phyloP scores from a whole-genome alignment of 164 flowering plant species.

The Akebia trifoliata region DNA sequence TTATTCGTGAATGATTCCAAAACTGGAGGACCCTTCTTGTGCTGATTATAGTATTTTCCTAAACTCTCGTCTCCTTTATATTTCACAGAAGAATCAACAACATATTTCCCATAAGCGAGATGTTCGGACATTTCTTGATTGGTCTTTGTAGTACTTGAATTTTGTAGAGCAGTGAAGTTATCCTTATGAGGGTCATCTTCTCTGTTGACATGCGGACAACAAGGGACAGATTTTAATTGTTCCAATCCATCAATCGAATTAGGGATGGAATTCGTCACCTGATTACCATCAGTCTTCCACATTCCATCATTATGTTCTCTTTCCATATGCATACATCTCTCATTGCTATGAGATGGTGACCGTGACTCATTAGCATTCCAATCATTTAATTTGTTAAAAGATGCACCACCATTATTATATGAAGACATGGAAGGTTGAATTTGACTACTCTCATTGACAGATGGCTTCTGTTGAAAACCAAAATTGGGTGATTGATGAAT shows the following conservation, averaged over 20 bases:
- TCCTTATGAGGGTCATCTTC: slow-evolving; percentile 20
- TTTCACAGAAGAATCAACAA: slow-evolving; percentile 17
- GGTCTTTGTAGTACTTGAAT: slow-evolving; percentile 18
- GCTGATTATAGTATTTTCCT: slow-evolving; percentile 21
- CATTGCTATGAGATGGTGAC: slow-evolving; percentile 19
- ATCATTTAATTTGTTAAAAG: slow-evolving; percentile 15
- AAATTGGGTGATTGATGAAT: slow-evolving; percentile 23
- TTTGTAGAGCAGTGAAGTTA: slow-evolving; percentile 14
- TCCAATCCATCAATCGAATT: slow-evolving; percentile 24
- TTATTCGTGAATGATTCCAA: slow-evolving; percentile 16
- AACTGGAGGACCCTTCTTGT: slow-evolving; percentile 10
- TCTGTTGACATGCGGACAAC: slow-evolving; percentile 16
- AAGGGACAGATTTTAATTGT: slow-evolving; percentile 18
- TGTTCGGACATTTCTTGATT: slow-evolving; percentile 28
- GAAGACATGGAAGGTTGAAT: slow-evolving; percentile 27
- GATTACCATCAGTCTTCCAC: slow-evolving; percentile 26
- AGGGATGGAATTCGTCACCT: slow-evolving; percentile 11
- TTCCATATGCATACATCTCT: slow-evolving; percentile 17
- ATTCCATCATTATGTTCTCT: slow-evolving; percentile 20
- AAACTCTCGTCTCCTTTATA: slow-evolving; percentile 24
- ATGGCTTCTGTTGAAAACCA: slow-evolving; percentile 23
- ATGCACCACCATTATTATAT: slow-evolving; percentile 17
- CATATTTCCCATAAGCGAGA: slow-evolving; percentile 21
- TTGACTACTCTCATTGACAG: slow-evolving; percentile 30
- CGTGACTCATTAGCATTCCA: slow-evolving; percentile 26